Evolutionary conservation across 2,329 filamentous ascomycete genomes (phyloP), one percentile per base, ranked within the genome.

Genomic region (Macroventuria anomochaeta): DNA sequence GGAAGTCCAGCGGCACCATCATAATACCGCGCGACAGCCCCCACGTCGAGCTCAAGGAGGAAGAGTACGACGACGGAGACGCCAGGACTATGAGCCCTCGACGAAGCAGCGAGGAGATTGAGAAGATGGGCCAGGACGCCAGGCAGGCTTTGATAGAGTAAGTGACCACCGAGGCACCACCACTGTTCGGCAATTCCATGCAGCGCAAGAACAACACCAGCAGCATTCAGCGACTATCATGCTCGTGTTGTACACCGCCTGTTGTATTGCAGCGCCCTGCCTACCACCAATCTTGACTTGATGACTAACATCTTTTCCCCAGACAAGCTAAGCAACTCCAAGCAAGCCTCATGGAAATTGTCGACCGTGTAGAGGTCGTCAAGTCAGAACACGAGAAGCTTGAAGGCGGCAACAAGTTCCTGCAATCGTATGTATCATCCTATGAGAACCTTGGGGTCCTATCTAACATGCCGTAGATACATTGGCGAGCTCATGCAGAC

Each of bases 321-420:
- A 96, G 93, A 74, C 92, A 97, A 77, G 93, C 93, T 54, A 91
- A 91, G 75, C 85, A 86, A 39, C 81, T 97, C 23, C 95, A 99
- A 76, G 90, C 92, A 47, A 96, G 91, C 23, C 85, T 99, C 28
- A 82, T 96, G 57, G 90, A 89, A 59, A 89, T 97, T 36, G 91
- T 96, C 62, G 91, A 96, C 76, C 89, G 92, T 44, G 96, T 97
- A 73, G 95, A 99, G 71, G 90, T 91, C 25, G 93, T 97, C 60
- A 91, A 92, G 75, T 88, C 90, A 65, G 93, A 97, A 72, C 93
- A 99, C 72, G 91, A 97, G 78, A 97, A 96, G 77, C 86, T 99
- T 48, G 93, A 97, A 76, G 95, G 85, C 75, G 93, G 97, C 75
- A 99, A 99, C 82, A 93, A 92, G 69, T 97, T 97, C 71, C 79